Conservation (phyloP, 495 filamentous ascomycete genomes). For the Evernia prunastri region DNA sequence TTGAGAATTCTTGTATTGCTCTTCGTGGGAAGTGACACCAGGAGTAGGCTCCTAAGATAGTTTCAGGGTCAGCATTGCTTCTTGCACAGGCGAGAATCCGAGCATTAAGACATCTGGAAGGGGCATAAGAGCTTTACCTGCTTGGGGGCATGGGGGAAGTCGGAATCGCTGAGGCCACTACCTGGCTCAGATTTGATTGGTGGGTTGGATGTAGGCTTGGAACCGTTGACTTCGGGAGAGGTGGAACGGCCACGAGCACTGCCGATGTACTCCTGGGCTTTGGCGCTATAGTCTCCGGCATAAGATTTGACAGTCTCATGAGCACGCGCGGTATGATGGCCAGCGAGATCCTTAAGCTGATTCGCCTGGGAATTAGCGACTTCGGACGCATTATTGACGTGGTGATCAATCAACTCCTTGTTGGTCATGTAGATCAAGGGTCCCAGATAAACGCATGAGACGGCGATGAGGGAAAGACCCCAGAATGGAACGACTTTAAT, state of each 20-base stretch:
- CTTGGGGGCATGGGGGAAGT: constrained; percentile 61
- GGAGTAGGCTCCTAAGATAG: constrained; percentile 35
- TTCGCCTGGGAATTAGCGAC: constrained; percentile 72
- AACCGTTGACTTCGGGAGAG: constrained; percentile 40
- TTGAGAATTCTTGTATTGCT: constrained; percentile 28
- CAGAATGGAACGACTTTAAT: constrained; percentile 92
- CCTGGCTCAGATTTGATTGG: constrained; percentile 37
- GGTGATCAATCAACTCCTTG: constrained; percentile 84
- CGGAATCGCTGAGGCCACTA: constrained; percentile 30
- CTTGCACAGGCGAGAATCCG: not conserved
- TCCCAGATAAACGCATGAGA: constrained; percentile 71
- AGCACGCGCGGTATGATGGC: constrained; percentile 71
- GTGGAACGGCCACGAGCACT: constrained; percentile 45
- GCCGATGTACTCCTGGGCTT: constrained; percentile 70
- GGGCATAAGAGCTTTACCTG: constrained; percentile 13
- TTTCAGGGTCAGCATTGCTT: not conserved
- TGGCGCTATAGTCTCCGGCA: constrained; percentile 73
- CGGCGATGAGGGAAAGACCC: constrained; percentile 75
- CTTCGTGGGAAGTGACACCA: constrained; percentile 26
- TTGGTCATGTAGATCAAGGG: constrained; percentile 89
- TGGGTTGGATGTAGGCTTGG: constrained; percentile 35
- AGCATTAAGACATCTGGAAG: not conserved
- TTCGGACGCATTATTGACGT: constrained; percentile 64
- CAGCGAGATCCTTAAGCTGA: constrained; percentile 72
- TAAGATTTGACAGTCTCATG: constrained; percentile 73